Evolutionary conservation across 352 stramenopile genomes (phyloP), one percentile per base, ranked within the genome.

Genomic region (Hyaloperonospora arabidopsidis): DNA sequence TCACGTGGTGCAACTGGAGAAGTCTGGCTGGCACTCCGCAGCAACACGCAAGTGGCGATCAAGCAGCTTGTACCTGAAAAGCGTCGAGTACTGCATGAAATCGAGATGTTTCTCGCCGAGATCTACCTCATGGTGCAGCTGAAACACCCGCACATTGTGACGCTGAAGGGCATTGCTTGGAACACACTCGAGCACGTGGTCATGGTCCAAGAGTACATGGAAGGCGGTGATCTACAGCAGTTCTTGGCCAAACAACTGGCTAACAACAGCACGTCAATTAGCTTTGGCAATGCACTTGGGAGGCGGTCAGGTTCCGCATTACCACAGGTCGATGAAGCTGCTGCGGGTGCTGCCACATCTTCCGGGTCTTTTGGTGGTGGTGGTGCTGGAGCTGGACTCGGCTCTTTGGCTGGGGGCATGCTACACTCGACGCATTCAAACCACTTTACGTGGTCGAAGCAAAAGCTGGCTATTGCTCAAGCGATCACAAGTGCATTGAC

Each of bases 121-220:
- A 76, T 87, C 32, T 88, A 89, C 55, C 65, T 92, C 57, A 66
- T 89, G 47, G 70, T 72, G 8, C 74, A 86, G 50, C 64, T 92
- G 7, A 72, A 79, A 43, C 79, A 92, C 35, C 67, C 71, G 4
- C 69, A 81, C 54, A 89, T 92, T 22, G 68, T 92, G 39, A 57
- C 60, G 12, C 53, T 89, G 23, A 57, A 78, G 0, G 75, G 72
- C 13, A 82, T 87, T 51, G 77, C 78, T 28, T 87, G 76, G 74
- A 83, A 84, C 49, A 84, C 77, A n/a, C 63, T 87, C 5, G 70
- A 77, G 43, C 73, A 89, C 49, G 70, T 86, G 10, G 46, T 79
- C 28, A 89, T 89, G 71, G 72, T 87, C 38, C 74, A 86, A 47
- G 77, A 92, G 55, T 84, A 73, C 56, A 83, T 92, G 75, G 68